Evolutionary conservation across 2,329 filamentous ascomycete genomes (phyloP), one percentile per base, ranked within the genome.

Genomic region (Penicillium sp.): DNA sequence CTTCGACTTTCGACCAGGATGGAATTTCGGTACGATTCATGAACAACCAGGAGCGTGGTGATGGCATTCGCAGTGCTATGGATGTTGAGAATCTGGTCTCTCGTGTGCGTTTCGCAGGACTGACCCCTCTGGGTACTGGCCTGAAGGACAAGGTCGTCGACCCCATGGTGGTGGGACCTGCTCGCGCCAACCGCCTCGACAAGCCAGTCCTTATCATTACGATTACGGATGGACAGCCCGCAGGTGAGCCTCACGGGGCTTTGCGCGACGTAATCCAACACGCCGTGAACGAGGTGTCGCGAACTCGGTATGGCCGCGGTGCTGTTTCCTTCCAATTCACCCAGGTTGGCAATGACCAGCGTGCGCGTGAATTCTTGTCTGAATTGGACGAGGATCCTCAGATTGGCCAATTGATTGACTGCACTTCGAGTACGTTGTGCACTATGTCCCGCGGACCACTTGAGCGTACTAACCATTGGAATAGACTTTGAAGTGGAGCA

Each of bases 11-110:
- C 63, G 85, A 88, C 58, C 76, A 83, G 31, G 85, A 88, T 62
- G 85, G 85, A 39, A 85, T 88, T 56, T 81, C 81, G 26, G 73
- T 88, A 36, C 84, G 85, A 42, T 88, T 87, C 76, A 87, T 88
- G 85, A 88, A 88, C 73, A 81, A 81, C 12, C 74, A 78, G 21
- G 69, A 74, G 60, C 71, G 64, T 62, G 79, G 69, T 31, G 81
- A 86, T 60, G 75, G 79, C 50, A 82, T 87, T 57, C 78, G 76
- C 41, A 80, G 67, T 47, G 79, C 82, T 52, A 75, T 78, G 45
- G 82, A 87, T 62, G 80, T 86, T 39, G 76, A 83, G 48, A 73
- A 77, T 49, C 74, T 87, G 48, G 79, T 87, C 59, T 65, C 73
- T 26, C 79, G 76, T 54, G 81, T 86, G 55, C 77, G 81, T 23